A percentile compares a stretch with the other conserved stretches of the same genome.
phyloP scores from a whole-genome alignment of 2,329 filamentous ascomycete species.

The Aspergillus carbonarius region DNA sequence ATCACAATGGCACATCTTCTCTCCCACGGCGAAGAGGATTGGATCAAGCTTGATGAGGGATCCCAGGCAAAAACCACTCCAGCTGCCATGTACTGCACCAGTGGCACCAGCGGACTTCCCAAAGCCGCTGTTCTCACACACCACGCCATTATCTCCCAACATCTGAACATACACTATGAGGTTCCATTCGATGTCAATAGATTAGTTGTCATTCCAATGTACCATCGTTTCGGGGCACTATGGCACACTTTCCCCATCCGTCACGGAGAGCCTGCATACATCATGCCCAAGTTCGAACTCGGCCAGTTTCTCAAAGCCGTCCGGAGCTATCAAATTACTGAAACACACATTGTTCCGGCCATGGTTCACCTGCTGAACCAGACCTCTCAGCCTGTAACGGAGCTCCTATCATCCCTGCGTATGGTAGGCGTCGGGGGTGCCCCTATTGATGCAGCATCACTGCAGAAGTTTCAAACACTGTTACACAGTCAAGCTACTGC shows the following conservation, averaged over 20 bases:
- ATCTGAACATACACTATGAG: conserved; percentile 33
- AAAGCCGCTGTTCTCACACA: conserved; percentile 58
- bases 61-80: conserved; percentile 48
- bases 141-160: conserved; percentile 52
- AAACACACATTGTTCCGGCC: conserved; percentile 43
- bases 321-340: conserved; percentile 39
- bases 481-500: conserved; percentile 38
- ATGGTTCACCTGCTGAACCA: conserved; percentile 34
- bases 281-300: conserved; percentile 43
- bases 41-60: conserved; percentile 22
- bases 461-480: conserved; percentile 34
- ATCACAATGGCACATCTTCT: conserved; percentile 30
- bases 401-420: conserved; percentile 37
- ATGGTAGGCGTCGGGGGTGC: conserved; percentile 46
- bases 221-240: conserved; percentile 47
- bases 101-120: conserved; percentile 57
- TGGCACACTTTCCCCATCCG: conserved; percentile 43
- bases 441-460: conserved; percentile 37
- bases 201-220: conserved; percentile 48
- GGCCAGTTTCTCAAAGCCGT: conserved; percentile 35
- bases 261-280: conserved; percentile 40
- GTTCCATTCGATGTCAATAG: conserved; percentile 38
- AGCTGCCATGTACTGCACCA: conserved; percentile 50
- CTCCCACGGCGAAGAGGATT: conserved; percentile 23
- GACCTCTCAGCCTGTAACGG: background rate